A percentile compares a stretch with the other conserved stretches of the same genome.
Conservation (phyloP, 805 yeast species). For the Kuraishia cidri region DNA sequence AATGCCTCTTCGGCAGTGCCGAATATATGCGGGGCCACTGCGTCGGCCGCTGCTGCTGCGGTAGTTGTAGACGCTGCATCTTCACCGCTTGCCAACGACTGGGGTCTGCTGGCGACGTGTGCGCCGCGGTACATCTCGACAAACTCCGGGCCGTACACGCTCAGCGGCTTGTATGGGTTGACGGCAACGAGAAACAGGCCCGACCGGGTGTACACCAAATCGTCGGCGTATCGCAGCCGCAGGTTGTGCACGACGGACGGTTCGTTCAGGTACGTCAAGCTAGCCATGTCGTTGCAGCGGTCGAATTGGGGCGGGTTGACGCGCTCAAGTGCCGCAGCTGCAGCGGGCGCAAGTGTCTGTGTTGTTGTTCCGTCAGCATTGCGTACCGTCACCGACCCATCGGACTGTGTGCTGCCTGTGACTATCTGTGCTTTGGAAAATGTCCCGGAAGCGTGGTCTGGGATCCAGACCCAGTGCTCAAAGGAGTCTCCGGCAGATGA, state of each 20-base stretch:
- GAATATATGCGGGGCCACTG: slow-evolving; percentile 74
- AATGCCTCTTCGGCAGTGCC: slow-evolving; percentile 86
- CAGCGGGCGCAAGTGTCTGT: too few relatives aligned
- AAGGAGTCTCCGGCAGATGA: too few relatives aligned
- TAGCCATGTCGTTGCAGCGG: slow-evolving; percentile 91
- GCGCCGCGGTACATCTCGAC: slow-evolving; percentile 36
- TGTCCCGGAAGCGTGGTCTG: too few relatives aligned
- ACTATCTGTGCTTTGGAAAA: slow-evolving; percentile 1
- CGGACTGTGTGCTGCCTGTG: background rate
- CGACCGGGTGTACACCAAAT: slow-evolving; percentile 84
- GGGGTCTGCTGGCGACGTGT: too few relatives aligned
- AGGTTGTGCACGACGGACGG: slow-evolving; percentile 90
- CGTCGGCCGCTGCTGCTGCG: slow-evolving; percentile 3
- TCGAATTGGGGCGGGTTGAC: slow-evolving; percentile 90
- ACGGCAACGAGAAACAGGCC: slow-evolving; percentile 94
- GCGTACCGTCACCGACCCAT: background rate
- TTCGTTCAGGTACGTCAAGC: slow-evolving; percentile 86
- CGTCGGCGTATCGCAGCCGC: slow-evolving; percentile 66
- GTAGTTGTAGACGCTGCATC: slow-evolving; percentile 12
- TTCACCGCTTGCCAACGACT: too few relatives aligned
- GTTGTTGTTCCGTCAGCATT: slow-evolving; percentile 23
- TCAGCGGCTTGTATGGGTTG: slow-evolving; percentile 76
- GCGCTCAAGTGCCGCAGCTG: slow-evolving; percentile 48
- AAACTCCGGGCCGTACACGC: slow-evolving; percentile 57
- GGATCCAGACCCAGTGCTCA: too few relatives aligned